A percentile compares a stretch with the other conserved stretches of the same genome.
phyloP scores from a whole-genome alignment of 306 rosid species.

The Medicago truncatula region MtrunA17r5.0-ANR NC_053042.1:51753001-51753500 shows the following conservation, averaged over 20 bases:
- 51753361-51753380: conserved; percentile 24
- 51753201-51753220: background rate
- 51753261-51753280: too few species aligned
- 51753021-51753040: too few species aligned
- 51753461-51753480: conserved; percentile 72
- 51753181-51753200: background rate
- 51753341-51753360: conserved; percentile 3
- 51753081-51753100: too few species aligned
- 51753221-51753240: background rate
- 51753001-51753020: background rate
- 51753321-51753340: background rate
- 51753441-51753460: conserved; percentile 69
- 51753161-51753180: background rate
- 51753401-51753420: conserved; percentile 21
- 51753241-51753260: background rate
- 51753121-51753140: background rate
- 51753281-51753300: background rate
- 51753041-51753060: too few species aligned
- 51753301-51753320: background rate
- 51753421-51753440: conserved; percentile 37
- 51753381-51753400: conserved; percentile 36
- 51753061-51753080: too few species aligned
- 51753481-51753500: conserved; percentile 66
- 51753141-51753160: conserved; percentile 7
- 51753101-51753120: too few species aligned